Base-by-base conservation (phyloP, 2,329 filamentous ascomycete species). In the Ophiostoma angusticollis region DNA sequence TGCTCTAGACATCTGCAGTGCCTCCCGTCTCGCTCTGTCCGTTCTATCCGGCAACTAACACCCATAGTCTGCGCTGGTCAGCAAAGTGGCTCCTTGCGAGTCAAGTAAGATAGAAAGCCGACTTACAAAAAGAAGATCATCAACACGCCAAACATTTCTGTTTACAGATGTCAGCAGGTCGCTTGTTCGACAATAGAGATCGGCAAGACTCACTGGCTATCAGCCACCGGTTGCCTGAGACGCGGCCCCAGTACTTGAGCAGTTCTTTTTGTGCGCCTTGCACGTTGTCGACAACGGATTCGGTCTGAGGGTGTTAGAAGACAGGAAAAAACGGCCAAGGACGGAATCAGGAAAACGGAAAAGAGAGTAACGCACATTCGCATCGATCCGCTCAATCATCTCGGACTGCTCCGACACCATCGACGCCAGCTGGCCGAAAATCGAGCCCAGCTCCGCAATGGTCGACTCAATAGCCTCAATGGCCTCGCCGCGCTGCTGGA, bases 331-430 rank as follows among this genome's bases (percentile, higher is more conserved):
- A 23, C 33, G 46, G 47, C 29, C 18, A 34, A 31, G 12, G 17
- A 9, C 17, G 3, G 13, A 4, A 18, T 6, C 3, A 22, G 18
- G 3, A 24, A 24, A 2, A 5, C 6, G 6, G 12, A 22, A 9
- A 6, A 29, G 16, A 29, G n/a, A 30, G 18, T 12, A 4, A 48
- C 46, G 21, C 29, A 49, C 47, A 37, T 52, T 52, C 16, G 50
- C 50, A 28, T 52, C 50, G 27, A 52, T 52, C 27, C 49, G 48
- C 39, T 52, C 46, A 48, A 98, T 93, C 81, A 94, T 93, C 61
- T 95, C 91, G 45, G 84, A 85, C 62, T 98, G 91, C 58, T 98
- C 89, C 40, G 82, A 85, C 22, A 98, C 91, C 91, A 98, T 96
- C 49, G 84, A 79, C 25, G 91, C 89, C 35, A 98, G 65, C 59